Percentiles rank a stretch among this genome's conserved stretches.
Conservation (phyloP, 164 flowering plant genomes). For the Vitis riparia region DNA sequence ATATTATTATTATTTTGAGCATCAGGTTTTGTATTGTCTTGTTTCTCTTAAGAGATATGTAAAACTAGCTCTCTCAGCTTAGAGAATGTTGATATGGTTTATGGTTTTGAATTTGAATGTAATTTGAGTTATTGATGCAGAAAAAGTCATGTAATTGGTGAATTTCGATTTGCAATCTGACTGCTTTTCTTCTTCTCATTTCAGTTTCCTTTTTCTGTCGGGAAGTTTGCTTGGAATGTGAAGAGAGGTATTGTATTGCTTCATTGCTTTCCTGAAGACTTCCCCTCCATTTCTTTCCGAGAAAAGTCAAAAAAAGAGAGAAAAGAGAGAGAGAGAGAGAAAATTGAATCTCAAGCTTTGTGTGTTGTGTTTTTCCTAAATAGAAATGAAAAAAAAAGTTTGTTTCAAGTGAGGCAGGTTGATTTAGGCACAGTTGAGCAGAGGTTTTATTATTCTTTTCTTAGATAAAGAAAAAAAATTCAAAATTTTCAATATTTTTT, state of each 20-base stretch:
- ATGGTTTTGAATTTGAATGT: too few species aligned
- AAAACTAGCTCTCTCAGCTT: too few species aligned
- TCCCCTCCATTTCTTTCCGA: slow-evolving; percentile 2
- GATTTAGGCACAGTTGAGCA: neutral
- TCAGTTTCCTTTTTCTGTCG: neutral
- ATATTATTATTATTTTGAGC: neutral
- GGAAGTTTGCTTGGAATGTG: too few species aligned
- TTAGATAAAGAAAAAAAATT: too few species aligned
- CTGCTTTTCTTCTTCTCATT: neutral
- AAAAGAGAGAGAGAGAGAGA: too few species aligned
- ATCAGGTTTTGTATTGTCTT: neutral
- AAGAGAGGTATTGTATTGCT: neutral
- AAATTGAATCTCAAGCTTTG: too few species aligned
- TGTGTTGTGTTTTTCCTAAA: too few species aligned
- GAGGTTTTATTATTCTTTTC: neutral
- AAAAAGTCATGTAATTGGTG: too few species aligned
- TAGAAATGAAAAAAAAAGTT: neutral
- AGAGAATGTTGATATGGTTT: too few species aligned
- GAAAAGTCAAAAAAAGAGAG: neutral
- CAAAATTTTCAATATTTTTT: too few species aligned
- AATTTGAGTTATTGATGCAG: too few species aligned
- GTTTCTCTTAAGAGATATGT: neutral
- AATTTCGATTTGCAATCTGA: too few species aligned
- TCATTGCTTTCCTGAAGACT: neutral
- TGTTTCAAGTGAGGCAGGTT: neutral